A percentile compares a stretch with the other conserved stretches of the same genome.
These are phyloP conservation scores for Aureobasidium sp. DNA, from an alignment of 2,329 filamentous ascomycete genomes.

Conservation along the genomic window DNA sequence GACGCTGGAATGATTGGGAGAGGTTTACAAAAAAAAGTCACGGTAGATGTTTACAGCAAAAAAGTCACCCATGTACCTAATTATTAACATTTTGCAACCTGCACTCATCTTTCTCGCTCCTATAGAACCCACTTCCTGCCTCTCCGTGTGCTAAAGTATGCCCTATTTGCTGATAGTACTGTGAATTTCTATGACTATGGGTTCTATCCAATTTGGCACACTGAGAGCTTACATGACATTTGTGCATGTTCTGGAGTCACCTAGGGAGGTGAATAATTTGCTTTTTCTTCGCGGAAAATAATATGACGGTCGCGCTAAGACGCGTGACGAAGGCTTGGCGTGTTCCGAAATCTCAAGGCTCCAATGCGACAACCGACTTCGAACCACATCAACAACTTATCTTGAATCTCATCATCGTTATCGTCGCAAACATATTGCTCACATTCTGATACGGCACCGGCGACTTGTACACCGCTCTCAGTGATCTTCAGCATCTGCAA, in stretches of 20 bases:
- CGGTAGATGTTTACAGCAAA: constrained; percentile 1
- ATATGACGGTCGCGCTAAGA: background rate
- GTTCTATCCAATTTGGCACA: too few relatives aligned
- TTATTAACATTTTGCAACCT: background rate
- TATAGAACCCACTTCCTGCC: background rate
- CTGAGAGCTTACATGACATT: too few relatives aligned
- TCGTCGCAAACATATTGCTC: background rate
- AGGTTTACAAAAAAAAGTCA: constrained; percentile 1
- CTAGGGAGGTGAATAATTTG: background rate
- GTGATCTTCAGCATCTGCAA: constrained; percentile 2
- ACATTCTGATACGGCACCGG: background rate
- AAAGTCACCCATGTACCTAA: constrained; percentile 6
- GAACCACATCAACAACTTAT: background rate
- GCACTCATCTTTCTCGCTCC: background rate
- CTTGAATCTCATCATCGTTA: background rate
- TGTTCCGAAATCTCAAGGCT: background rate
- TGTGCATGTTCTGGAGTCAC: too few relatives aligned
- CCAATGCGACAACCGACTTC: background rate
- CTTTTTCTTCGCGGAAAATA: background rate
- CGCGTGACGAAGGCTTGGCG: constrained; percentile 4
- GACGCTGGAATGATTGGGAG: background rate
- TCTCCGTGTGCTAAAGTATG: too few relatives aligned
- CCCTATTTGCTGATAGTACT: too few relatives aligned
- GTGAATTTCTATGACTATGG: too few relatives aligned
- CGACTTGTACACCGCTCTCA: background rate